Evolutionary conservation across 2,329 filamentous ascomycete species (phyloP).

Genomic region (Zymoseptoria crescenta): DNA sequence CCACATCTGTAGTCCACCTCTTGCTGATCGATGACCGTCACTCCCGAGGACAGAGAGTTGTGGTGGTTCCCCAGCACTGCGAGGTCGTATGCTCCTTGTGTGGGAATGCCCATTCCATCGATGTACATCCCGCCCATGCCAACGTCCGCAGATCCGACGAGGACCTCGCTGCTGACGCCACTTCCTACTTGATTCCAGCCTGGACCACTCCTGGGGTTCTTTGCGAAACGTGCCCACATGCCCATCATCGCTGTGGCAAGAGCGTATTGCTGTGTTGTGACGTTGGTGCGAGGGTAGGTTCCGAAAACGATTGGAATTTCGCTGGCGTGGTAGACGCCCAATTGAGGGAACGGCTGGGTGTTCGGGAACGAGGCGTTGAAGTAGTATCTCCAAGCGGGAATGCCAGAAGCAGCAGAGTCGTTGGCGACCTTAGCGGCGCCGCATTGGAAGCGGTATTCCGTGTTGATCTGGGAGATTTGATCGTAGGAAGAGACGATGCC

Average conservation of each 20-base stretch:
- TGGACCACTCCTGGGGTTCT: conserved; percentile 30
- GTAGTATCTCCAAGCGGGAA: conserved; percentile 32
- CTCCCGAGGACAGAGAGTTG: conserved; percentile 17
- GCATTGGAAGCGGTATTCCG: conserved; percentile 22
- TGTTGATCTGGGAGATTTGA: conserved; percentile 13
- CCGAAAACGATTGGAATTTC: conserved; percentile 32
- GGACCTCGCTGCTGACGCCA: conserved; percentile 16
- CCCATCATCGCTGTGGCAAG: conserved; percentile 27
- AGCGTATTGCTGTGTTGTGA: conserved; percentile 27
- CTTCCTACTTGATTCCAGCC: conserved; percentile 30
- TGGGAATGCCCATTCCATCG: conserved; percentile 10
- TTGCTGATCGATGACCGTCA: conserved; percentile 24
- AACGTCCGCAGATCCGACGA: conserved; percentile 15
- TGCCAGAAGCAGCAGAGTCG: conserved; percentile 22
- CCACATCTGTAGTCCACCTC: conserved; percentile 25
- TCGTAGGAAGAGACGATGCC: conserved; percentile 13
- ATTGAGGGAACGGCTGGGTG: conserved; percentile 20
- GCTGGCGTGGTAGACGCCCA: conserved; percentile 29
- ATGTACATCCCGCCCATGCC: conserved; percentile 18
- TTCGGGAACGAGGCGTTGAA: conserved; percentile 33
- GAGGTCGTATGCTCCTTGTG: conserved; percentile 18
- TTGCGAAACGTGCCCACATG: conserved; percentile 32
- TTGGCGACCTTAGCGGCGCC: conserved; percentile 22
- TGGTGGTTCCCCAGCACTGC: conserved; percentile 22
- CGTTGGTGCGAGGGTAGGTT: conserved; percentile 21